Conservation (phyloP, 495 filamentous ascomycete genomes). For the Immersiella caudata region DNA sequence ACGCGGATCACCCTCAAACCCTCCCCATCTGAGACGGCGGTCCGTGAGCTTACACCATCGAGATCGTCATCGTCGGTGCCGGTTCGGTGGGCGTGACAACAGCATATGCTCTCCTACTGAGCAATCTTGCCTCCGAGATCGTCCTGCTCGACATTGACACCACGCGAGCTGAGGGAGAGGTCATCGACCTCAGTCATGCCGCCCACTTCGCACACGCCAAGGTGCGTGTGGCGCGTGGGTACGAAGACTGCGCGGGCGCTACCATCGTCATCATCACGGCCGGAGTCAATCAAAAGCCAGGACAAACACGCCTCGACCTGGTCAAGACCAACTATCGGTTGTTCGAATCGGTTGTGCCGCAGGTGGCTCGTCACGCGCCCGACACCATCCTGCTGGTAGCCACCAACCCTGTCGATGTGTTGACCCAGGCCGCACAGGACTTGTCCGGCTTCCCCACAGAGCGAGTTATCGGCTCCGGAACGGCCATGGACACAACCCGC, state of each 20-base stretch:
- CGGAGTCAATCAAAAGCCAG: slow-evolving; percentile 41
- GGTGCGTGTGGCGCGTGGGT: slow-evolving; percentile 34
- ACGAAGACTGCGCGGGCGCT: slow-evolving; percentile 50
- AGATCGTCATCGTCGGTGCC: slow-evolving; percentile 52
- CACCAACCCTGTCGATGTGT: slow-evolving; percentile 41
- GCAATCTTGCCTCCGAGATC: slow-evolving; percentile 54
- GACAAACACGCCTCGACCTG: slow-evolving; percentile 37
- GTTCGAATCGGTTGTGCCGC: slow-evolving; percentile 32
- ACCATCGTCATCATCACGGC: slow-evolving; percentile 57
- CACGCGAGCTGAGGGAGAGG: slow-evolving; percentile 41
- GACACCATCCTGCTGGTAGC: slow-evolving; percentile 40
- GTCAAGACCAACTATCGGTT: slow-evolving; percentile 37
- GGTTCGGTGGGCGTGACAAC: slow-evolving; percentile 59
- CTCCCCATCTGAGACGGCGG: too few relatives aligned
- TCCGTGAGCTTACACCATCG: slow-evolving; percentile 19
- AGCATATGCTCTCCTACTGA: slow-evolving; percentile 56
- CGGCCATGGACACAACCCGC: slow-evolving; percentile 38
- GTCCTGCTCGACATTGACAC: slow-evolving; percentile 47
- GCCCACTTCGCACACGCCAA: slow-evolving; percentile 41
- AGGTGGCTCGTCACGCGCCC: slow-evolving; percentile 30
- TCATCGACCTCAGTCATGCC: slow-evolving; percentile 43
- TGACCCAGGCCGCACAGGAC: slow-evolving; percentile 35
- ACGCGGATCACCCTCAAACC: too few relatives aligned
- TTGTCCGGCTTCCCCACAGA: slow-evolving; percentile 35
- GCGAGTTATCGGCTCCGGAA: slow-evolving; percentile 40